Evolutionary conservation across 441 rosid genomes (phyloP).

Genomic region (Corymbia citriodora): DNA sequence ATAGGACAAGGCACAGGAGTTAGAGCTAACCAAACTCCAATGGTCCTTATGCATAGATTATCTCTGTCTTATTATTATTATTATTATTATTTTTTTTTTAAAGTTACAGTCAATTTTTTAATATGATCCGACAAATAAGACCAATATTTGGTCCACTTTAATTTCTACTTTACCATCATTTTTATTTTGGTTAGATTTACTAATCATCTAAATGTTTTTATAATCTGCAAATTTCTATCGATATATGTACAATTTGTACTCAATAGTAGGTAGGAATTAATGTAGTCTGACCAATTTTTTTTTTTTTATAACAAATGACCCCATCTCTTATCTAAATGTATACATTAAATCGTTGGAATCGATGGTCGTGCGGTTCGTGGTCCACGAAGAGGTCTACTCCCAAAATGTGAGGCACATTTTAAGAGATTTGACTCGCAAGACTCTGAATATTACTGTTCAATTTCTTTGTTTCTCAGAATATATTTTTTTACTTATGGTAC

Average conservation of each 20-base stretch:
- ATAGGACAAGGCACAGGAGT: background rate
- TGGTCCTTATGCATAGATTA: background rate
- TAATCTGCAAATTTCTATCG: background rate
- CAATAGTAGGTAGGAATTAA: background rate
- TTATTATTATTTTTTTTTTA: fast-evolving
- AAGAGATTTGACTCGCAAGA: background rate
- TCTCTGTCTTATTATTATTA: background rate
- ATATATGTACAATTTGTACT: background rate
- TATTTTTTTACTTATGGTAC: background rate
- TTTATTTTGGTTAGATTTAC: background rate
- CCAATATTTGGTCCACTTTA: background rate
- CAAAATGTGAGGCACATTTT: background rate
- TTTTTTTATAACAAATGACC: background rate
- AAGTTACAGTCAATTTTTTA: background rate
- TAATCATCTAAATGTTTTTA: background rate
- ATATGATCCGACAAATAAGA: background rate
- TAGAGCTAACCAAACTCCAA: background rate
- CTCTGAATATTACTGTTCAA: background rate
- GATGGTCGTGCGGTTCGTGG: too few relatives aligned
- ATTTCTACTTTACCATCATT: background rate
- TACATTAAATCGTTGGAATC: background rate
- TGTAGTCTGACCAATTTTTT: background rate
- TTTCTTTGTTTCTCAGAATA: background rate
- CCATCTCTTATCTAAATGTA: background rate
- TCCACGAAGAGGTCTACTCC: background rate